Evolutionary conservation across 495 filamentous ascomycete species (phyloP).

Genomic region (Filosporella fistucella): DNA sequence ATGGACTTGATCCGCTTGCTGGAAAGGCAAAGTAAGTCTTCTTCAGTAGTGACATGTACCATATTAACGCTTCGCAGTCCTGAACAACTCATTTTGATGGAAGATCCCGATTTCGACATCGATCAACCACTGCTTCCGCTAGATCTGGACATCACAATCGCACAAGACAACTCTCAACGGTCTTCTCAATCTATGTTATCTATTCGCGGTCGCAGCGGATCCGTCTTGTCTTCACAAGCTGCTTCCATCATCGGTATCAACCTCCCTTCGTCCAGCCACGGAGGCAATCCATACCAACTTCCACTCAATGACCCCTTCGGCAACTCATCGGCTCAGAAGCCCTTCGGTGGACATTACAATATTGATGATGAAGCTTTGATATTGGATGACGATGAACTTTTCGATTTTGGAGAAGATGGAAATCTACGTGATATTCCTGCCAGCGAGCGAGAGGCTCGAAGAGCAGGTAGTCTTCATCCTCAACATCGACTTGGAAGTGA

Average conservation of each 20-base stretch:
- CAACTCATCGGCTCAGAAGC: constrained; percentile 12
- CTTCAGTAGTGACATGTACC: neutral
- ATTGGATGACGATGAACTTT: constrained; percentile 22
- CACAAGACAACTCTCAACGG: constrained; percentile 30
- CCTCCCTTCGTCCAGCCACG: constrained; percentile 20
- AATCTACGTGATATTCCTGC: constrained; percentile 23
- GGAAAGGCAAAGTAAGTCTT: constrained; percentile 63
- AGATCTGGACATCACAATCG: constrained; percentile 47
- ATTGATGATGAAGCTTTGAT: constrained; percentile 21
- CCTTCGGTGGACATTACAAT: neutral
- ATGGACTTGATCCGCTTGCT: constrained; percentile 64
- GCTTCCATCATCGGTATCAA: constrained; percentile 25
- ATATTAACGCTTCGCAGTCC: constrained; percentile 46
- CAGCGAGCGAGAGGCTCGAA: constrained; percentile 13
- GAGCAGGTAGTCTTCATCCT: constrained; percentile 5
- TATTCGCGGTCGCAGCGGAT: constrained; percentile 25
- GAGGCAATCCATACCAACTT: constrained; percentile 19
- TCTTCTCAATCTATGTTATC: constrained; percentile 31
- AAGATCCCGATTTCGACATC: constrained; percentile 85
- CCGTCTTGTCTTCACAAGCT: constrained; percentile 15
- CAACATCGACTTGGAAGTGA: constrained; percentile 28
- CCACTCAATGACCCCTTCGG: constrained; percentile 19
- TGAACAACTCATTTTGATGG: constrained; percentile 70
- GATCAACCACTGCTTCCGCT: constrained; percentile 55
- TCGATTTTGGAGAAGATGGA: constrained; percentile 30